phyloP scores from a whole-genome alignment of 2,329 filamentous ascomycete genomes.

The Colletotrichum horii region DNA sequence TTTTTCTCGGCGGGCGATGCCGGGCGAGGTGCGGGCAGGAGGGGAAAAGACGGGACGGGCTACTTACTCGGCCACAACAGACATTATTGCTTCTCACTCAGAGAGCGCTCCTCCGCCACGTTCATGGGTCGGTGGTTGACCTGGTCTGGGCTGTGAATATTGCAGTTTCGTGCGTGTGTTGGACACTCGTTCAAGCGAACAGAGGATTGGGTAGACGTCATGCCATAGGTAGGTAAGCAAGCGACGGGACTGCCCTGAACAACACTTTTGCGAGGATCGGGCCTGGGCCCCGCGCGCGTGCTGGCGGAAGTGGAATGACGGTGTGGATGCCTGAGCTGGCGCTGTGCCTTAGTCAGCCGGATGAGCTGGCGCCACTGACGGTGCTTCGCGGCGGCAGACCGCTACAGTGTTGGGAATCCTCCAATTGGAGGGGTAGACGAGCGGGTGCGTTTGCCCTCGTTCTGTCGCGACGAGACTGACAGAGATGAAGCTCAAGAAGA shows the following conservation, averaged over 20 bases:
- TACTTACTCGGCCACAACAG: conserved; percentile 54
- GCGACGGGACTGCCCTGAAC: conserved; percentile 10
- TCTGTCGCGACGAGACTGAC: not conserved
- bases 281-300: not conserved
- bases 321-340: not conserved
- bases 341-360: not conserved
- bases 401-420: not conserved
- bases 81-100: conserved; percentile 35
- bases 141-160: not conserved
- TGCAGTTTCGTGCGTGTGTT: conserved; percentile 4
- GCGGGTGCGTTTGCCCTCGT: not conserved
- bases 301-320: not conserved
- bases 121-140: conserved; percentile 1
- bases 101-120: conserved; percentile 19
- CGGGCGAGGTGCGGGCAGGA: not conserved
- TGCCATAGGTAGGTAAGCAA: conserved; percentile 10
- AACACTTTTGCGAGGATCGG: not conserved
- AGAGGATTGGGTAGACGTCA: conserved; percentile 11
- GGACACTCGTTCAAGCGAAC: not conserved
- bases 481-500: not conserved
- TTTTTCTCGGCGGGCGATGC: not conserved
- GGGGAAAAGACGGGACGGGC: conserved; percentile 6
- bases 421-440: not conserved
- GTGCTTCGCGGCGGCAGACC: not conserved
- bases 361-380: conserved; percentile 13